phyloP scores from a whole-genome alignment of 1,284 basidiomycete genomes.

The Cryptococcus jaspeensis region DNA sequence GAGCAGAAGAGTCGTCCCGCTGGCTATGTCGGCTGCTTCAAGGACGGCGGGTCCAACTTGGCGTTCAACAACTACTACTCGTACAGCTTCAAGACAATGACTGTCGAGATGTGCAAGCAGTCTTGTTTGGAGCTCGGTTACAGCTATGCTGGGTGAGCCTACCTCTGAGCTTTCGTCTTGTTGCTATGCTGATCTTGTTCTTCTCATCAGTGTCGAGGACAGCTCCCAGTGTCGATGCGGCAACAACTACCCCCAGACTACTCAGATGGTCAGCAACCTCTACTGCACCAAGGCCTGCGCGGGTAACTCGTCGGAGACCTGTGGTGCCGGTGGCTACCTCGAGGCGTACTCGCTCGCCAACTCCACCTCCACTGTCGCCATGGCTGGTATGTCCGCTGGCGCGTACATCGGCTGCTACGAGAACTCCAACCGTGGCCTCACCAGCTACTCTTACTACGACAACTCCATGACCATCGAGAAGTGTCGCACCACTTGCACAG shows the following conservation, averaged over 20 bases:
- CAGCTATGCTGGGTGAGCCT: constrained; percentile 14
- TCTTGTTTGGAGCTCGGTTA: constrained; percentile 29
- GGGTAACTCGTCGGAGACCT: constrained; percentile 25
- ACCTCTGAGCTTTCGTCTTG: neutral
- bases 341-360: constrained; percentile 17
- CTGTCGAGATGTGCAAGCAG: constrained; percentile 25
- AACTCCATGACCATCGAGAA: constrained; percentile 20
- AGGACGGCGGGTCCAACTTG: constrained; percentile 14
- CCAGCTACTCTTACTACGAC: constrained; percentile 16
- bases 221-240: constrained; percentile 18
- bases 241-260: constrained; percentile 8
- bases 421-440: constrained; percentile 20
- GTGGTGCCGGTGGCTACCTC: constrained; percentile 19
- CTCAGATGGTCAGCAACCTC: constrained; percentile 9
- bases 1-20: constrained; percentile 8
- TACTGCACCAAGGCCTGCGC: constrained; percentile 21
- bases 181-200: neutral
- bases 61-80: constrained; percentile 20
- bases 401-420: constrained; percentile 17
- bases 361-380: constrained; percentile 9
- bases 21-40: constrained; percentile 21
- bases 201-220: constrained; percentile 1
- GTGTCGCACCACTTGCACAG: constrained; percentile 23
- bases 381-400: constrained; percentile 11
- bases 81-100: constrained; percentile 23